phyloP scores from a whole-genome alignment of 352 stramenopile genomes.

The Phytophthora tentaculata region DNA sequence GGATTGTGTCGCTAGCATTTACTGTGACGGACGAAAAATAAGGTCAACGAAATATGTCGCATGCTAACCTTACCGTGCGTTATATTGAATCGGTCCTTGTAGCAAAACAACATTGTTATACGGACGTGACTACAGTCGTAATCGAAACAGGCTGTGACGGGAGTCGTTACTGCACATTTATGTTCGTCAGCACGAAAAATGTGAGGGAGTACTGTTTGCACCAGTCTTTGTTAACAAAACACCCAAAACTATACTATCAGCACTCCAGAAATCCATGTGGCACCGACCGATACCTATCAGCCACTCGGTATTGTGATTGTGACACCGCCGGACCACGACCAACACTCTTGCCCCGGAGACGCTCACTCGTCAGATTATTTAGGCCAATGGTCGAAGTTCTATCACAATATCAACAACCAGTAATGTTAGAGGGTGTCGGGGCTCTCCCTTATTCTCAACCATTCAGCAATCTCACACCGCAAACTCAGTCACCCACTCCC shows the following conservation, averaged over 20 bases:
- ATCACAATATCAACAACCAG: not conserved
- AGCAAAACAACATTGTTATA: too few relatives aligned
- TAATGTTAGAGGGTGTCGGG: not conserved
- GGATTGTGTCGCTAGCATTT: slow-evolving; percentile 5
- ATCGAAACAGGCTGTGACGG: too few relatives aligned
- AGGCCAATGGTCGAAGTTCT: not conserved
- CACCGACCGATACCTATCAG: not conserved
- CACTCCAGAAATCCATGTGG: not conserved
- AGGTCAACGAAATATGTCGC: too few relatives aligned
- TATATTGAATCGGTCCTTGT: too few relatives aligned
- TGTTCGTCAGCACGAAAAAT: too few relatives aligned
- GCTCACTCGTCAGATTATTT: not conserved
- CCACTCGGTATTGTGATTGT: not conserved
- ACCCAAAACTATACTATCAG: not conserved
- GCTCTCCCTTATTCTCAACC: not conserved
- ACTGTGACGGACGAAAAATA: slow-evolving; percentile 1
- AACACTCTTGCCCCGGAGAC: not conserved
- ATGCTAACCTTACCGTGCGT: too few relatives aligned
- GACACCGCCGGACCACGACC: not conserved
- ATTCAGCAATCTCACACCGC: not conserved
- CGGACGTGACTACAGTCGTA: too few relatives aligned
- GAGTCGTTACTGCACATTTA: too few relatives aligned
- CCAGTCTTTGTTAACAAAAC: not conserved
- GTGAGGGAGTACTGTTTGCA: too few relatives aligned
- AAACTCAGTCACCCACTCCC: not conserved